Percentiles rank a stretch among this genome's conserved stretches.
Evolutionary conservation across 148 eudicot species (phyloP).

Genomic region (Heliamphora exappendiculata): DNA sequence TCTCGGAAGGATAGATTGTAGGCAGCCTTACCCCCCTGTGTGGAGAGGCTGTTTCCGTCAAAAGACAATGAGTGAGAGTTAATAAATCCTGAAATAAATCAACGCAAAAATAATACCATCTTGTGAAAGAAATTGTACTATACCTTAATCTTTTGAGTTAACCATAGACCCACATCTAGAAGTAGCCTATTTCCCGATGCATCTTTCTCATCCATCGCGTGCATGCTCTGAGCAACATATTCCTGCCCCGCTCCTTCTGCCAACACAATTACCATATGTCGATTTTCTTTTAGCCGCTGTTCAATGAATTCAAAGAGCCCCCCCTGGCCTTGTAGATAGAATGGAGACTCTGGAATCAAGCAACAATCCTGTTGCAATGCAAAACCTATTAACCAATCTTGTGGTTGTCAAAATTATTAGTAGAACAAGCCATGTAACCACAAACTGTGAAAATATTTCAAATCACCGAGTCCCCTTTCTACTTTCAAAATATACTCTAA

Average conservation of each 20-base stretch:
- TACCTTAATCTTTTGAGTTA: slow-evolving; percentile 51
- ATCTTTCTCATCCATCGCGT: slow-evolving; percentile 33
- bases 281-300: slow-evolving; percentile 47
- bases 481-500: not conserved
- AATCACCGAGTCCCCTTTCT: not conserved
- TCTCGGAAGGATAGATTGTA: too few relatives aligned
- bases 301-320: slow-evolving; percentile 52
- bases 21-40: too few relatives aligned
- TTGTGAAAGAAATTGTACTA: not conserved
- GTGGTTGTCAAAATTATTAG: not conserved
- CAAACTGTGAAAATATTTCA: not conserved
- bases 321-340: slow-evolving; percentile 52
- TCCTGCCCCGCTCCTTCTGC: slow-evolving; percentile 70
- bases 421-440: slow-evolving; percentile 4
- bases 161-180: slow-evolving; percentile 50
- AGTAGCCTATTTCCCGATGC: slow-evolving; percentile 58
- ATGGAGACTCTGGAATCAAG: slow-evolving; percentile 63
- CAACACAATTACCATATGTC: slow-evolving; percentile 48
- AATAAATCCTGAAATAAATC: not conserved
- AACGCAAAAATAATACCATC: not conserved
- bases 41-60: too few relatives aligned
- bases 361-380: slow-evolving; percentile 50
- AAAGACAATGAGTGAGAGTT: not conserved
- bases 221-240: slow-evolving; percentile 35
- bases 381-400: slow-evolving; percentile 14